Conservation (phyloP, 2,329 filamentous ascomycete genomes). For the Calonectria crousiana region DNA sequence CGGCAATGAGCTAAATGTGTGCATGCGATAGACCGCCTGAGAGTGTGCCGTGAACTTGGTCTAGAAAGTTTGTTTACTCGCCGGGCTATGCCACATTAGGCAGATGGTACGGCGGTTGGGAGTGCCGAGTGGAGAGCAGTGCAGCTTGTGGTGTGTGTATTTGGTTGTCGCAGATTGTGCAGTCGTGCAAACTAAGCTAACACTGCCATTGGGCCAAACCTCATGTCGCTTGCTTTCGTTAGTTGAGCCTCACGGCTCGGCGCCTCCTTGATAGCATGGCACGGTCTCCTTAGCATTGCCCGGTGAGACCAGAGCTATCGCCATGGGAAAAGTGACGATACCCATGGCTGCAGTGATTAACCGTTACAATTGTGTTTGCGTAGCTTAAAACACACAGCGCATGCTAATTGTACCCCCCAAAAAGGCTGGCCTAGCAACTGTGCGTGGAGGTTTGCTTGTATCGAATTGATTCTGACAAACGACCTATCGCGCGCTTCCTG, state of each 20-base stretch:
- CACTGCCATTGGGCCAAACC: neutral
- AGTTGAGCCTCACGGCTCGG: neutral
- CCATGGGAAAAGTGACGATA: neutral
- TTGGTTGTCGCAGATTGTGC: neutral
- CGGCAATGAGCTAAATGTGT: neutral
- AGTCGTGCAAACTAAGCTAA: neutral
- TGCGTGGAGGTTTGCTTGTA: neutral
- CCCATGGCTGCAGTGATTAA: neutral
- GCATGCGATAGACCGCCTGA: neutral
- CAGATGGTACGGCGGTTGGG: neutral
- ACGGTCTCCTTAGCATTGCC: neutral
- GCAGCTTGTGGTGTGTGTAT: neutral
- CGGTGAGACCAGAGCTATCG: neutral
- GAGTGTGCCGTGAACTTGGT: neutral
- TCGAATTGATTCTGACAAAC: neutral
- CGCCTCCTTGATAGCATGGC: neutral
- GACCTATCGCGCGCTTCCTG: neutral
- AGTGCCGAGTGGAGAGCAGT: neutral
- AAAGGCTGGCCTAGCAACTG: neutral
- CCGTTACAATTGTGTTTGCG: neutral
- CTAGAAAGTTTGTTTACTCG: neutral
- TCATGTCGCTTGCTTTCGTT: neutral
- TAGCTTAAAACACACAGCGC: neutral
- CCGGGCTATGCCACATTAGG: neutral
- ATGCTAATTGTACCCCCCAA: neutral